Percentiles rank a stretch among this genome's conserved stretches.
phyloP scores from a whole-genome alignment of 163 green algal species.

The Scenedesmus sp. region DNA sequence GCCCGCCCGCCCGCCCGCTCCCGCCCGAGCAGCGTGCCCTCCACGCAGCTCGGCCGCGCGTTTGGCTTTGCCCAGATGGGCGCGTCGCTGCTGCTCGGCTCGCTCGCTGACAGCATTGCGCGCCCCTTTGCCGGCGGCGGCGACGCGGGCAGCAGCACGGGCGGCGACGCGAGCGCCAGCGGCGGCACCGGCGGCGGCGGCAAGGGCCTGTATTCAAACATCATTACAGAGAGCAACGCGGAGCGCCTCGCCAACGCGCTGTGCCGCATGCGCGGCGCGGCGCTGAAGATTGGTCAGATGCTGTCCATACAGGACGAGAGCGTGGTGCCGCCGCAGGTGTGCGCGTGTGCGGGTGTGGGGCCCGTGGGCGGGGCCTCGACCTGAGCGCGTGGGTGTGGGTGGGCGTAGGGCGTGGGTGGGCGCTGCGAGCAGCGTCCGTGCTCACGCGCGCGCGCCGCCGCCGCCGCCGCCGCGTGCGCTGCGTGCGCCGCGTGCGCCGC shows the following conservation, averaged over 20 bases:
- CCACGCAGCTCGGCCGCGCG: constrained; percentile 73
- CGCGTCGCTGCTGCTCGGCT: constrained; percentile 73
- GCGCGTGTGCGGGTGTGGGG: too few relatives aligned
- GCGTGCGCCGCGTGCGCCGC: not conserved
- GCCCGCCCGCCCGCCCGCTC: too few relatives aligned
- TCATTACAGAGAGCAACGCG: constrained; percentile 75
- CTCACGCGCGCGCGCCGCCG: too few relatives aligned
- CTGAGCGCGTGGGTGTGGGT: too few relatives aligned
- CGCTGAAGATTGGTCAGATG: constrained; percentile 98
- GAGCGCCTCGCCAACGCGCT: constrained; percentile 86
- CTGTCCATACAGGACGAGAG: constrained; percentile 95
- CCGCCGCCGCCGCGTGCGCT: too few relatives aligned
- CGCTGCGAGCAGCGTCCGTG: too few relatives aligned
- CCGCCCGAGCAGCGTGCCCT: constrained; percentile 72
- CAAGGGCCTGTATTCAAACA: not conserved
- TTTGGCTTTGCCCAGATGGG: constrained; percentile 86
- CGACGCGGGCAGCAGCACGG: constrained; percentile 5
- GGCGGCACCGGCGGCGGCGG: constrained; percentile 15
- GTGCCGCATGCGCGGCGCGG: constrained; percentile 92
- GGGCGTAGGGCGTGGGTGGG: too few relatives aligned
- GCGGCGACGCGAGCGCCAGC: not conserved
- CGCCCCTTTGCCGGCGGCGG: constrained; percentile 40
- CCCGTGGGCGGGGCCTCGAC: not conserved
- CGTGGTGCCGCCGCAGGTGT: constrained; percentile 78
- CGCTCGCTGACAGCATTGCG: constrained; percentile 62